A percentile compares a stretch with the other conserved stretches of the same genome.
Conservation (phyloP, 257 asterid genomes). For the Lycium barbarum region DNA sequence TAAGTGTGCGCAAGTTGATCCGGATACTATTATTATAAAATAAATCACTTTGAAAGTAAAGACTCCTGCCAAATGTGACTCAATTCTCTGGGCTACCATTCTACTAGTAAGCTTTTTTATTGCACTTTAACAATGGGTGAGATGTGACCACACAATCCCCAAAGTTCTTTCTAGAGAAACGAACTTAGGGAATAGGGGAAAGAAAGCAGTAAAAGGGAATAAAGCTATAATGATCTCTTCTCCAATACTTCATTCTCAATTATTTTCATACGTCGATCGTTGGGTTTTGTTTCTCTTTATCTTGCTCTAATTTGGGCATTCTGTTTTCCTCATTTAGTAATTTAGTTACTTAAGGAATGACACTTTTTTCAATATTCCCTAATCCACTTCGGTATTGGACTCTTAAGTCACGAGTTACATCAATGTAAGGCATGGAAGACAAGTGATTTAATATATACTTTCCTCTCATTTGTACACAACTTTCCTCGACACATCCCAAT, state of each 20-base stretch:
- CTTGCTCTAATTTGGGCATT: neutral
- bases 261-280: neutral
- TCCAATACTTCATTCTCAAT: neutral
- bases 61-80: neutral
- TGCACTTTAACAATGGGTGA: neutral
- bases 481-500: too few relatives aligned
- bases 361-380: neutral
- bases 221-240: neutral
- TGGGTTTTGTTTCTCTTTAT: neutral
- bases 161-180: neutral
- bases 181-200: neutral
- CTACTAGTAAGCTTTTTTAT: neutral
- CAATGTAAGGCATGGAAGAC: neutral
- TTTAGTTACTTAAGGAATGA: neutral
- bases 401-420: constrained; percentile 12
- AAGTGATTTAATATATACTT: neutral
- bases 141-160: neutral
- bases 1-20: neutral
- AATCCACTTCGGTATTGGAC: neutral
- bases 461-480: too few relatives aligned
- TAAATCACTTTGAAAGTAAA: neutral
- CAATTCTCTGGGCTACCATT: too few relatives aligned
- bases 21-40: neutral
- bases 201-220: neutral
- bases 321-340: neutral